phyloP scores from a whole-genome alignment of 768 basidiomycete species.

The Russula brevipes region DNA sequence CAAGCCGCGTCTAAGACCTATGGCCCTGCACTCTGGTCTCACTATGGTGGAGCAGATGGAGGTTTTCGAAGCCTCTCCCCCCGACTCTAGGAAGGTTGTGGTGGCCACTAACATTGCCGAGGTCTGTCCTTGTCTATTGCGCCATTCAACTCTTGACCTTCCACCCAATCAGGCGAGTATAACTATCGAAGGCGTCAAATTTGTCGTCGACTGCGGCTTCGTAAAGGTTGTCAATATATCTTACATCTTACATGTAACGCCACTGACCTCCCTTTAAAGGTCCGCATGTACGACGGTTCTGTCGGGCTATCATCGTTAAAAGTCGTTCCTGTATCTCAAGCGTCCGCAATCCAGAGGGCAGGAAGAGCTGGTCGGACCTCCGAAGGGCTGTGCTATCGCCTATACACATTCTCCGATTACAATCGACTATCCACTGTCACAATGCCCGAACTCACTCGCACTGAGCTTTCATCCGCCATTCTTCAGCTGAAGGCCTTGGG shows the following conservation, averaged over 20 bases:
- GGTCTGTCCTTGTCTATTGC: conserved; percentile 35
- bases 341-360: conserved; percentile 88
- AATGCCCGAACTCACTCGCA: conserved; percentile 85
- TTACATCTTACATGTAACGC: neutral
- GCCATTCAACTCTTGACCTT: neutral
- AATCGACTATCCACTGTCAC: conserved; percentile 61
- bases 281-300: conserved; percentile 84
- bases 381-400: conserved; percentile 85
- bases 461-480: conserved; percentile 87
- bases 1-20: conserved; percentile 52
- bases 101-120: conserved; percentile 96
- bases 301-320: conserved; percentile 80
- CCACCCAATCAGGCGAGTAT: conserved; percentile 67
- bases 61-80: conserved; percentile 75
- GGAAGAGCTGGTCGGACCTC: conserved; percentile 94
- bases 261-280: conserved; percentile 40
- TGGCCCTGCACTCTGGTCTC: conserved; percentile 87
- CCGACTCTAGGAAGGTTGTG: conserved; percentile 81
- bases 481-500: conserved; percentile 93
- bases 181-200: conserved; percentile 93
- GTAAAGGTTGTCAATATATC: conserved; percentile 62
- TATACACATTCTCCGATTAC: conserved; percentile 68
- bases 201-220: conserved; percentile 90
- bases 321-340: conserved; percentile 76
- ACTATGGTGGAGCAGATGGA: conserved; percentile 81